Conservation (phyloP, 139 green algal genomes). For the Haematococcus sp. region DNA sequence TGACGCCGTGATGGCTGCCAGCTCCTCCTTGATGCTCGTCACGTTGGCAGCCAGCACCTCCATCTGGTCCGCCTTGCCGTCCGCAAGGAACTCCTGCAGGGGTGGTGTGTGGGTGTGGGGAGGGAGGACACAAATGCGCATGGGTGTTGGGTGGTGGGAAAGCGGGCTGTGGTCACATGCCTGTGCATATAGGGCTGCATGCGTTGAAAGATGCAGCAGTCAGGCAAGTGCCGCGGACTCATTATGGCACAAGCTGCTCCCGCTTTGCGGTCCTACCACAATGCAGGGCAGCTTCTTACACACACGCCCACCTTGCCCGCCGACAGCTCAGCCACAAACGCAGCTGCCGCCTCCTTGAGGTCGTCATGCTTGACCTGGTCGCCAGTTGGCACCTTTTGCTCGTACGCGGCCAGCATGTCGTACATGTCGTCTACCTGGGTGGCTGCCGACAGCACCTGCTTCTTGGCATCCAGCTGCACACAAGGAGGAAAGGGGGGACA, state of each 20-base stretch:
- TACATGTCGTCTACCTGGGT: conserved; percentile 81
- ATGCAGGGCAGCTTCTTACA: no score
- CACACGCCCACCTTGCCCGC: conserved; percentile 27
- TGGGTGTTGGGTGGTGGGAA: no score
- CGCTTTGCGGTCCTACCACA: no score
- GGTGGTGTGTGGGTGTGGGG: no score
- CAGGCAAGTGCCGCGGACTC: no score
- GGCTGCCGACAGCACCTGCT: conserved; percentile 44
- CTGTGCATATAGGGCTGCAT: no score
- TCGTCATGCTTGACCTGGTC: conserved; percentile 69
- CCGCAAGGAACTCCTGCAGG: conserved; percentile 66
- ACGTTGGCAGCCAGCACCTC: conserved; percentile 50
- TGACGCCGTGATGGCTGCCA: conserved; percentile 39
- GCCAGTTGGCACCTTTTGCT: conserved; percentile 55
- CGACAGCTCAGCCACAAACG: conserved; percentile 52
- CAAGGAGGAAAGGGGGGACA: no score
- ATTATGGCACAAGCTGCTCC: no score
- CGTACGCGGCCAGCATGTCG: conserved; percentile 70
- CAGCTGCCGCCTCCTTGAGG: conserved; percentile 51
- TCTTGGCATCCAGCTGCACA: conserved; percentile 58
- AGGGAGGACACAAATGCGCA: no score
- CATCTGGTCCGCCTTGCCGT: conserved; percentile 63
- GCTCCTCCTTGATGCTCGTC: conserved; percentile 55
- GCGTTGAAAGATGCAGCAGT: no score
- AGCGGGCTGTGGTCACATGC: no score